phyloP scores from a whole-genome alignment of 805 yeast genomes.

The Nakazawaea wickerhamii region DNA sequence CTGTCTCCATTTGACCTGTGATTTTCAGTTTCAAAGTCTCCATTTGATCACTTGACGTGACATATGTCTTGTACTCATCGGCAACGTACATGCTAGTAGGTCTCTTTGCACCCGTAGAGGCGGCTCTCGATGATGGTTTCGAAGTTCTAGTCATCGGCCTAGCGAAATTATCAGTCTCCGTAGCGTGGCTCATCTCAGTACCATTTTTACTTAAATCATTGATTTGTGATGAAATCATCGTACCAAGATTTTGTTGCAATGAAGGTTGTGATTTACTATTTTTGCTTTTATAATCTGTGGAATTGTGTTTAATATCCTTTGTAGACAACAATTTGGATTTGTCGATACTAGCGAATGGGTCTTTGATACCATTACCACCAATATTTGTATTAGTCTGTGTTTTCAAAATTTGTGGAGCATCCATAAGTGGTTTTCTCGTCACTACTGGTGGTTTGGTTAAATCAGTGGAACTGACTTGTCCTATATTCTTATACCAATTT shows the following conservation, averaged over 20 bases:
- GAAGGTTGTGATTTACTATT: slow-evolving; percentile 12
- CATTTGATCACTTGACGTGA: slow-evolving; percentile 6
- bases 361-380: slow-evolving; percentile 23
- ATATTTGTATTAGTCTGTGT: slow-evolving; percentile 16
- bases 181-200: slow-evolving; percentile 1
- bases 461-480: too few relatives aligned
- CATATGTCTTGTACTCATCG: slow-evolving; percentile 11
- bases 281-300: neutral
- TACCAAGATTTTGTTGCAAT: neutral
- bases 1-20: slow-evolving; percentile 19
- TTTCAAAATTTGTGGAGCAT: slow-evolving; percentile 4
- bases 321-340: slow-evolving; percentile 27
- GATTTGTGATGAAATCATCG: slow-evolving; percentile 1
- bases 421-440: slow-evolving; percentile 2
- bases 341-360: slow-evolving; percentile 40
- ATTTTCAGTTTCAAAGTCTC: slow-evolving; percentile 10
- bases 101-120: slow-evolving; percentile 15
- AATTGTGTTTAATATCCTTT: neutral
- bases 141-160: slow-evolving; percentile 4
- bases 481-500: slow-evolving; percentile 32
- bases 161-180: neutral
- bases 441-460: slow-evolving; percentile 14
- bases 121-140: slow-evolving; percentile 3
- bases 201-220: slow-evolving; percentile 1
- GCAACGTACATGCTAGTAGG: slow-evolving; percentile 32